Conservation (phyloP, 1,284 basidiomycete genomes). For the Cerrena zonata region DNA sequence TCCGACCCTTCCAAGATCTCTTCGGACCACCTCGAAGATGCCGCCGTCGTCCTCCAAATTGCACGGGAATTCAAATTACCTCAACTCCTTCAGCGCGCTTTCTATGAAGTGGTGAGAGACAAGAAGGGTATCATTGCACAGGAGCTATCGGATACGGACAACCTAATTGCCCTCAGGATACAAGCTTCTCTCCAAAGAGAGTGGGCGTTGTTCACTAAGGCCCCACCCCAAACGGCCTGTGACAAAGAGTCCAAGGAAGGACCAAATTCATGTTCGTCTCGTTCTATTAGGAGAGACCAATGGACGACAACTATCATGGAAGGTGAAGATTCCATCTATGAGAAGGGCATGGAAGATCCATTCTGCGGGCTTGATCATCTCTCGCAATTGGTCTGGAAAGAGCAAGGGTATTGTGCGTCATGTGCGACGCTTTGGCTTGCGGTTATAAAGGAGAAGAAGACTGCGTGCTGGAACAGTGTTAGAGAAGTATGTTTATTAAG, state of each 20-base stretch:
- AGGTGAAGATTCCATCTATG: background rate
- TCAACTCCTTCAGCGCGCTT: background rate
- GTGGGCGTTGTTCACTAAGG: background rate
- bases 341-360: background rate
- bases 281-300: background rate
- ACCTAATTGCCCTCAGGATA: background rate
- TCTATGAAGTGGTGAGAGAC: background rate
- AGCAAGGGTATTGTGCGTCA: background rate
- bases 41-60: background rate
- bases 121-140: background rate
- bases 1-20: background rate
- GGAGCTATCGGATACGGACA: background rate
- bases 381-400: background rate
- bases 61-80: background rate
- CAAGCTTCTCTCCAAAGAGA: background rate
- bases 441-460: background rate
- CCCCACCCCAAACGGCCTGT: background rate
- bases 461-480: background rate
- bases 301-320: background rate
- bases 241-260: background rate
- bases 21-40: background rate
- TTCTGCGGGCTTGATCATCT: background rate
- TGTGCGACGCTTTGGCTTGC: background rate
- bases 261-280: background rate
- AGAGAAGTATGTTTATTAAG: no score